These are phyloP conservation scores for Fraxinus velutina DNA, from an alignment of 305 asterid species.

Conservation along the genomic window DNA sequence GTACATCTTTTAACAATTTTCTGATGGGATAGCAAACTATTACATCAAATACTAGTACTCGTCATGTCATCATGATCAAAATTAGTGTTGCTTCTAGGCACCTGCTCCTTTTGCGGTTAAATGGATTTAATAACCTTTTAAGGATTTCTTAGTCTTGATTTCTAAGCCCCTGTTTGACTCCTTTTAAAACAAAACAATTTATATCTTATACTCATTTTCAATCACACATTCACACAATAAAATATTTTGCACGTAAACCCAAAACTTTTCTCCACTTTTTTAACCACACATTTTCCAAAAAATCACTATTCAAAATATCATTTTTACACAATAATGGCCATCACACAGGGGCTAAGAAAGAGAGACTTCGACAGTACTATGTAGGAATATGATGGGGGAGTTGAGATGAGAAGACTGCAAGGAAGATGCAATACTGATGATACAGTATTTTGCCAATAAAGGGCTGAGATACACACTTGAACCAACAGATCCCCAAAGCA, in stretches of 20 bases:
- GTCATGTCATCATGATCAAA: not conserved
- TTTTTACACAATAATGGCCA: no score
- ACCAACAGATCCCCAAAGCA: not conserved
- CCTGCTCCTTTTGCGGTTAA: not conserved
- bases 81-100: not conserved
- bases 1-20: not conserved
- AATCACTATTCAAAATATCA: no score
- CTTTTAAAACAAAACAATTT: no score
- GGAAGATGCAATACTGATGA: not conserved
- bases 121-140: not conserved
- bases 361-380: not conserved
- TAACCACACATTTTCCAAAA: no score
- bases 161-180: not conserved
- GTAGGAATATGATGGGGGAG: not conserved
- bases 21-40: not conserved
- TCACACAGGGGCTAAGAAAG: not conserved
- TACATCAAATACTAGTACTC: not conserved
- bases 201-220: no score
- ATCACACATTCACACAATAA: no score
- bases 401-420: not conserved
- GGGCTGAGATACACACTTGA: not conserved
- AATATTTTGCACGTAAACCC: no score
- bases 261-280: no score
- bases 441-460: not conserved
- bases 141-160: not conserved